Evolutionary conservation across 176 grass and related monocot genomes (phyloP).

Genomic region (Areca catechu): DNA sequence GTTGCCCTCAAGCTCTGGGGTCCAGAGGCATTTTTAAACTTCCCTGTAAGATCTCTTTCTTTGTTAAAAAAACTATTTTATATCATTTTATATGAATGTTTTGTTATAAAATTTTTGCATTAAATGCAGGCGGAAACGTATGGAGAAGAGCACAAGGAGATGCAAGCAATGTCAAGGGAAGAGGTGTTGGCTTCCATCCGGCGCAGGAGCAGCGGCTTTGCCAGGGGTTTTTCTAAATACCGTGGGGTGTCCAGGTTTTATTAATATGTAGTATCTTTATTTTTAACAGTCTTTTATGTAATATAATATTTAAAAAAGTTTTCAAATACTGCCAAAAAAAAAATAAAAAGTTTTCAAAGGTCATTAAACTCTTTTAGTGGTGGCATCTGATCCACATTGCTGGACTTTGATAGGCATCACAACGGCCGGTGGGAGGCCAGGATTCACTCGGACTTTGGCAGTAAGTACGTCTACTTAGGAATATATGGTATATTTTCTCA

Average conservation of each 20-base stretch:
- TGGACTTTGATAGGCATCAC: slow-evolving; percentile 45
- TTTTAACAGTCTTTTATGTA: too few species aligned
- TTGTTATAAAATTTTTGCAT: background rate
- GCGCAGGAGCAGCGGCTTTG: slow-evolving; percentile 90
- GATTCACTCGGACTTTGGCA: slow-evolving; percentile 68
- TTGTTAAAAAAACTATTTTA: too few species aligned
- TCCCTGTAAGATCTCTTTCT: slow-evolving; percentile 41
- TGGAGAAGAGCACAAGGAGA: slow-evolving; percentile 43
- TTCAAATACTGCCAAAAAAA: too few species aligned
- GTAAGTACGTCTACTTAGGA: slow-evolving; percentile 57
- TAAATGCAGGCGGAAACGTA: slow-evolving; percentile 52
- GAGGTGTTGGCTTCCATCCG: slow-evolving; percentile 78
- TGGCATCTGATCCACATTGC: too few species aligned
- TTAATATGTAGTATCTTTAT: too few species aligned
- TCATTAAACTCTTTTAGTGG: too few species aligned
- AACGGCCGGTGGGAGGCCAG: slow-evolving; percentile 93
- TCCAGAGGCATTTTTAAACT: slow-evolving; percentile 54
- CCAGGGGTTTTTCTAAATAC: slow-evolving; percentile 93
- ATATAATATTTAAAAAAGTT: too few species aligned
- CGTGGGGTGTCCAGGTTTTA: slow-evolving; percentile 67
- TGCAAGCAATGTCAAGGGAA: slow-evolving; percentile 57
- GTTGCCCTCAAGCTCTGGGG: slow-evolving; percentile 95
- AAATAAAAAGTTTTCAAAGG: too few species aligned
- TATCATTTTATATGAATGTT: background rate
- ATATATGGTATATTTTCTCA: background rate